A percentile compares a stretch with the other conserved stretches of the same genome.
phyloP scores from a whole-genome alignment of 495 filamentous ascomycete species.

The Podospora pseudocomata region DNA sequence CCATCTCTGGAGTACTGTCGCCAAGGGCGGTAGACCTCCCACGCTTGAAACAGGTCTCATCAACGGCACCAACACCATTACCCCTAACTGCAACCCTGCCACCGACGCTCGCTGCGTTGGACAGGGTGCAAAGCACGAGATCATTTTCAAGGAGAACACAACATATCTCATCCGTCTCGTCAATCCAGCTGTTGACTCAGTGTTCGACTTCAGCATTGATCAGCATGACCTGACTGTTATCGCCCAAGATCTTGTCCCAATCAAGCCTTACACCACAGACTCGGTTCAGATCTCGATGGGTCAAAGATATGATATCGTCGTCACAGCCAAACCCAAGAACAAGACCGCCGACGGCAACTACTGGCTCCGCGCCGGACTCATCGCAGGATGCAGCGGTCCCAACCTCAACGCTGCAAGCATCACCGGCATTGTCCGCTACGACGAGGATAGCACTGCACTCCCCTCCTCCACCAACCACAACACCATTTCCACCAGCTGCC shows the following conservation, averaged over 20 bases:
- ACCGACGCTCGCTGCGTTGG: conserved; percentile 28
- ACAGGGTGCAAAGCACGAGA: conserved; percentile 33
- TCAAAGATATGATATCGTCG: conserved; percentile 65
- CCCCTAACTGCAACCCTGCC: conserved; percentile 30
- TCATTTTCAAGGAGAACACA: conserved; percentile 36
- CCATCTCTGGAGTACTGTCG: conserved; percentile 27
- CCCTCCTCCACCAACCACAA: conserved; percentile 35
- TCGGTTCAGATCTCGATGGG: conserved; percentile 56
- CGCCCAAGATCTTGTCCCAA: conserved; percentile 48
- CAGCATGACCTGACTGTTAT: conserved; percentile 51
- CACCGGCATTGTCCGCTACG: conserved; percentile 57
- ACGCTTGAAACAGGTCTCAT: conserved; percentile 32
- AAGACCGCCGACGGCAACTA: conserved; percentile 45
- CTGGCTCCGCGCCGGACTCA: conserved; percentile 48
- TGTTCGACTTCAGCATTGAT: conserved; percentile 44
- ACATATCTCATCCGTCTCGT: conserved; percentile 53
- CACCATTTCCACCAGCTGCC: conserved; percentile 14
- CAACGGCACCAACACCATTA: conserved; percentile 38
- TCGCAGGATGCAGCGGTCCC: conserved; percentile 40
- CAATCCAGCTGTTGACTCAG: conserved; percentile 45
- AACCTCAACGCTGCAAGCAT: conserved; percentile 45
- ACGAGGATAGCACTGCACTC: conserved; percentile 29
- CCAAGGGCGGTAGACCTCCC: conserved; percentile 31
- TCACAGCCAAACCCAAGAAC: conserved; percentile 50
- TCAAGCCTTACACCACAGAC: conserved; percentile 47